Conservation (phyloP, 2,329 filamentous ascomycete species). For the Fusarium sp. region DNA sequence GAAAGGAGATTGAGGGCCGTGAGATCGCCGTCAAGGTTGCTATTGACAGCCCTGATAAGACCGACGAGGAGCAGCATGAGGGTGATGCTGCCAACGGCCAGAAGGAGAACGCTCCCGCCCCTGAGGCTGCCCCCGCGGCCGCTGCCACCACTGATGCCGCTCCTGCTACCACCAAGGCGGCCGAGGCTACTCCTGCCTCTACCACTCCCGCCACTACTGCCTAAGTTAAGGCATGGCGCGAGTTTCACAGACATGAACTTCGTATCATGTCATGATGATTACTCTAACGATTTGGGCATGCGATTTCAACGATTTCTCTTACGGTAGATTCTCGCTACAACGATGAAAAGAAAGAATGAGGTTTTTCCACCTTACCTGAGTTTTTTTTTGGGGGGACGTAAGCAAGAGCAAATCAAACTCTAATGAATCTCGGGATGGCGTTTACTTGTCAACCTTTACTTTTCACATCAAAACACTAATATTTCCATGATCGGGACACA, state of each 20-base stretch:
- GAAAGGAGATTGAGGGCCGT: conserved; percentile 97
- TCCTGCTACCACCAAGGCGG: conserved; percentile 29
- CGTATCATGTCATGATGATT: conserved; percentile 48
- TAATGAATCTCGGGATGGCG: conserved; percentile 46
- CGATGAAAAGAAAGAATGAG: conserved; percentile 47
- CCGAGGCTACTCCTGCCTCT: conserved; percentile 46
- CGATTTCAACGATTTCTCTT: conserved; percentile 57
- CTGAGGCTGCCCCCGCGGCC: conserved; percentile 45
- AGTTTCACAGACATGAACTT: conserved; percentile 45
- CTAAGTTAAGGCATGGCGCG: conserved; percentile 48
- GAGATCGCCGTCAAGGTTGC: conserved; percentile 99
- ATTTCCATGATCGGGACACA: conserved; percentile 48
- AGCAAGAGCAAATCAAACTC: conserved; percentile 46
- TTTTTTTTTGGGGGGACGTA: conserved; percentile 44
- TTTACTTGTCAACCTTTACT: conserved; percentile 47
- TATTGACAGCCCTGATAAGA: conserved; percentile 99
- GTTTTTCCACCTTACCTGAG: conserved; percentile 46
- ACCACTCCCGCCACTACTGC: conserved; percentile 49
- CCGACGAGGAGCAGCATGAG: conserved; percentile 77
- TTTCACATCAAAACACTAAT: conserved; percentile 50
- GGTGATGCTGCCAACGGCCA: conserved; percentile 60
- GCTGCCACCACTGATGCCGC: conserved; percentile 48
- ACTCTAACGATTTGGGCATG: conserved; percentile 56
- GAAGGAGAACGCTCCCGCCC: conserved; percentile 49
- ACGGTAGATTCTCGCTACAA: conserved; percentile 53